Base-by-base conservation (phyloP, 2,329 filamentous ascomycete genomes). In the Cephalotrichum gorgonifer region DNA sequence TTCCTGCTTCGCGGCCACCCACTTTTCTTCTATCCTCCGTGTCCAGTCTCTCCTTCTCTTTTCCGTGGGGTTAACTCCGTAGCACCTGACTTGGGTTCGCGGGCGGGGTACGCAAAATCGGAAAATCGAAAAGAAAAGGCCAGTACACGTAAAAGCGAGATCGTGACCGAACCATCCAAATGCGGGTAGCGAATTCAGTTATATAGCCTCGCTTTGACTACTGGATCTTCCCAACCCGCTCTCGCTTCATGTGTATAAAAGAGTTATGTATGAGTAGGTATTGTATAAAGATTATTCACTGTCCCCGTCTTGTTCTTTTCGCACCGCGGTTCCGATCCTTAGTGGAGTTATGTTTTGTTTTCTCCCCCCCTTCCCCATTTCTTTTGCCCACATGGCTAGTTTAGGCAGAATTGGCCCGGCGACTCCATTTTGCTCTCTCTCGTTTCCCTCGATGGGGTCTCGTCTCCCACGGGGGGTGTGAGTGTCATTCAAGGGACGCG, bases 321-420 rank as follows among this genome's bases (percentile, higher is more conserved):
- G 15, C 15, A 11, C 17, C 35, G n/a, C n/a, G n/a, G n/a, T n/a
- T n/a, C n/a, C n/a, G n/a, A n/a, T n/a, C n/a, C n/a, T n/a, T n/a
- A n/a, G n/a, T n/a, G n/a, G n/a, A n/a, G n/a, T n/a, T n/a, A n/a
- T n/a, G n/a, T n/a, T 30, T 45, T 35, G 43, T 48, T 20, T 42
- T 17, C 46, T 25, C 20, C 23, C 15, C 22, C 27, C 35, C 17
- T 48, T 15, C 38, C 44, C 31, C n/a, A 30, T 3, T n/a, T n/a
- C n/a, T n/a, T n/a, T n/a, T n/a, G n/a, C n/a, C n/a, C n/a, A n/a
- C n/a, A n/a, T n/a, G n/a, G 39, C 35, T 48, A 26, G 31, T 48
- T 48, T 48, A 48, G 46, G 46, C 46, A 48, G 39, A 48, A 48
- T 48, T 46, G 28, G 28, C 17, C 45, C 45, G 26, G 23, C 33